Evolutionary conservation across 2,329 filamentous ascomycete genomes (phyloP), one percentile per base, ranked within the genome.

Genomic region (Graphilbum ipis-grandicollis): DNA sequence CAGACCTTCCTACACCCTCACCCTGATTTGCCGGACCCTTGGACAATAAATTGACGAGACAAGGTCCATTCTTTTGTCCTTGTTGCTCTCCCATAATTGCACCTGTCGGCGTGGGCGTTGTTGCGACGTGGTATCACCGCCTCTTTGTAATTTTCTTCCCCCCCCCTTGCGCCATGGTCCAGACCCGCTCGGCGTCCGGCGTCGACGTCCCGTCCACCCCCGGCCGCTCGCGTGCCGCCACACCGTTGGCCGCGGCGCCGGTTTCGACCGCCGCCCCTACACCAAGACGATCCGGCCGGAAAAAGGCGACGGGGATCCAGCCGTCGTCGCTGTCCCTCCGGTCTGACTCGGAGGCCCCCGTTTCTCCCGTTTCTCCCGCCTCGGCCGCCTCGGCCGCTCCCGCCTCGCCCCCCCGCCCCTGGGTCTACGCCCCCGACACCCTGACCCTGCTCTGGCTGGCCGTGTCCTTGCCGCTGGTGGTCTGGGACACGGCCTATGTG

Each of bases 401-500:
- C 8, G 5, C 31, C 8, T 2, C 33, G 36, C 38, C 46, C 33
- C 31, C 44, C 22, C 39, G 35, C 21, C 29, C 38, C 33, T 69
- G 58, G 59, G 44, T 51, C 22, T 67, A 73, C 55, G 48, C 55
- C 5, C 68, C 68, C 5, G 55, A 61, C 8, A 41, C 48, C 2
- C 38, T 52, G 1, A 67, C 62, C 18, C 65, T 83, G 31, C 46
- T 74, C 44, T 93, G 84, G 84, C 65, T 93, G 19, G 56, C 66
- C 40, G 44, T 88, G 42, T 85, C 80, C 17, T 58, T 90, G 14
- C 82, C 81, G 2, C 66, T 92, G 41, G 82, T 93, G 34, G 50
- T 71, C 35, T 93, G 85, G 85, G 85, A 93, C 58, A 71, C 70
- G 22, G 61, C 63, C 40, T 93, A 93, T 59, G 73, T 93, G 29